Percentiles rank a stretch among this genome's conserved stretches.
Evolutionary conservation across 768 basidiomycete species (phyloP).

Genomic region (Myochromella boudieri): DNA sequence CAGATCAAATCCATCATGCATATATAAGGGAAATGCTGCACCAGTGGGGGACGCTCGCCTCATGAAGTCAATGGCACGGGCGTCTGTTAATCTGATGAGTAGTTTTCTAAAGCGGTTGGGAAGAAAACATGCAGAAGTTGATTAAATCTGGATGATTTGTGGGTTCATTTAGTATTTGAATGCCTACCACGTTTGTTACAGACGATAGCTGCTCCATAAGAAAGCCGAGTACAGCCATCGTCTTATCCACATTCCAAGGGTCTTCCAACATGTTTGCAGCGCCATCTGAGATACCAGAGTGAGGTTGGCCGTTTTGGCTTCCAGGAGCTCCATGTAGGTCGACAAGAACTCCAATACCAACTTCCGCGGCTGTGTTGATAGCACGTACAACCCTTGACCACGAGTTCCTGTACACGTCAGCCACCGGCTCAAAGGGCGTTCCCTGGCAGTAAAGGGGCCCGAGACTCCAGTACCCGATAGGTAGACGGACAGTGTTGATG

Average conservation of each 20-base stretch:
- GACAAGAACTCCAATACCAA: slow-evolving; percentile 66
- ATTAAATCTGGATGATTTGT: slow-evolving; percentile 45
- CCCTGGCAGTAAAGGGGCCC: slow-evolving; percentile 55
- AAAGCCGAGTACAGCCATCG: slow-evolving; percentile 47
- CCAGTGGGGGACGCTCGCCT: slow-evolving; percentile 35
- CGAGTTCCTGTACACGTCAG: slow-evolving; percentile 58
- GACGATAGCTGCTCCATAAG: slow-evolving; percentile 40
- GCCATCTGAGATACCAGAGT: slow-evolving; percentile 64
- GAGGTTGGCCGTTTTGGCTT: slow-evolving; percentile 72
- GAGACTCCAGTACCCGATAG: slow-evolving; percentile 63
- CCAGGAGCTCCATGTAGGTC: slow-evolving; percentile 77
- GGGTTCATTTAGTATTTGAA: slow-evolving; percentile 63
- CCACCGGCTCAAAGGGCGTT: slow-evolving; percentile 63
- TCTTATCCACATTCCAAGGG: slow-evolving; percentile 46
- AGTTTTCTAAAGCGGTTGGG: slow-evolving; percentile 7
- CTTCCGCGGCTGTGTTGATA: slow-evolving; percentile 56
- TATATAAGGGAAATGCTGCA: slow-evolving; percentile 56
- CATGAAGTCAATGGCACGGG: slow-evolving; percentile 48
- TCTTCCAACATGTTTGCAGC: slow-evolving; percentile 47
- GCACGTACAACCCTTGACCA: slow-evolving; percentile 66
- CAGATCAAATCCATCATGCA: slow-evolving; percentile 70
- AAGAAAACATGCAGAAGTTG: slow-evolving; percentile 40
- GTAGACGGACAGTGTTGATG: slow-evolving; percentile 67
- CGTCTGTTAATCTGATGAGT: slow-evolving; percentile 37
- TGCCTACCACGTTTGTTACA: slow-evolving; percentile 57